Conservation (phyloP, 176 grass and related monocot species). For the Oryza officinalis region DNA sequence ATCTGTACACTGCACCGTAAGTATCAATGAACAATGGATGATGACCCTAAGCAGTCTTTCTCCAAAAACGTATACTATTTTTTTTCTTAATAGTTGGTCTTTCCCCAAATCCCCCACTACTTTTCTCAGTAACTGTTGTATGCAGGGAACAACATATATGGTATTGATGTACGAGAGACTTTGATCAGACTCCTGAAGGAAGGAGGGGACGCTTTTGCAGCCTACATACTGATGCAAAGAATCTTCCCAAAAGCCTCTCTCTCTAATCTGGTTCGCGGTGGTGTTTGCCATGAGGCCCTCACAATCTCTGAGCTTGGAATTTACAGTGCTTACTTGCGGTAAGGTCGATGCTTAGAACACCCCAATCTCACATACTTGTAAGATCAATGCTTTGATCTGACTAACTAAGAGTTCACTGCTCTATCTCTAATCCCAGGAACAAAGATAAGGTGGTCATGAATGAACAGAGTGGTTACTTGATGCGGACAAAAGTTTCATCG, state of each 20-base stretch:
- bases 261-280: conserved; percentile 81
- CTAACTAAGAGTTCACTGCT: neutral
- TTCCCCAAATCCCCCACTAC: neutral
- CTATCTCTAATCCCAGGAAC: conserved; percentile 55
- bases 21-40: neutral
- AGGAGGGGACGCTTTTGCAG: conserved; percentile 65
- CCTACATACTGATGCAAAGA: conserved; percentile 96
- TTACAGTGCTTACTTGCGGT: conserved; percentile 85
- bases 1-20: neutral
- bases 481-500: conserved; percentile 98
- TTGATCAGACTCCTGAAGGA: conserved; percentile 64
- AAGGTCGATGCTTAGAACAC: conserved; percentile 4
- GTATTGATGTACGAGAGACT: conserved; percentile 66
- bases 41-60: neutral
- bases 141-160: conserved; percentile 90
- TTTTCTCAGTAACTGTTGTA: conserved; percentile 30
- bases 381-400: conserved; percentile 20
- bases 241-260: conserved; percentile 80
- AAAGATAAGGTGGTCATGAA: conserved; percentile 91
- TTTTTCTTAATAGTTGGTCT: neutral
- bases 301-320: conserved; percentile 90
- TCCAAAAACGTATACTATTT: neutral
- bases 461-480: conserved; percentile 83
- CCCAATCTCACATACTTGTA: neutral
- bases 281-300: conserved; percentile 67